A percentile compares a stretch with the other conserved stretches of the same genome.
Conservation (phyloP, 441 rosid species). For the Populus tomentosa region DNA sequence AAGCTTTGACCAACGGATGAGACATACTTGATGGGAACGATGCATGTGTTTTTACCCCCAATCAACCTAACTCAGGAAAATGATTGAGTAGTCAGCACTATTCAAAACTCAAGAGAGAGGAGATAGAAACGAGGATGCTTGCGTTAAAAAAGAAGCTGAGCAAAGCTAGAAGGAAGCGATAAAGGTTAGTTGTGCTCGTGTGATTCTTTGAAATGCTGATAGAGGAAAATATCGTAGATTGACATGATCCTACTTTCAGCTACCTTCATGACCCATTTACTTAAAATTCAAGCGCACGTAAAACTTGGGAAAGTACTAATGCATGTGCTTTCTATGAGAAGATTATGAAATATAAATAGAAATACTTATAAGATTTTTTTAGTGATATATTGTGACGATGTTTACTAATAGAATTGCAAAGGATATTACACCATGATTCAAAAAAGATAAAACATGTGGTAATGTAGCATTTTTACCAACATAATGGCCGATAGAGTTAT, state of each 20-base stretch:
- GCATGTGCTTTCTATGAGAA: no score
- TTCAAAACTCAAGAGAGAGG: background rate
- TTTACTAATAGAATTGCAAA: no score
- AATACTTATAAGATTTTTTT: no score
- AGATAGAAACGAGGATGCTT: background rate
- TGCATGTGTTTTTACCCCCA: background rate
- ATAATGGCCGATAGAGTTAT: no score
- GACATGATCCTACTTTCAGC: constrained; percentile 1
- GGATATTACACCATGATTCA: no score
- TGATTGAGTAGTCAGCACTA: background rate
- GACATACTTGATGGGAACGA: background rate
- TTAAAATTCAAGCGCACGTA: background rate
- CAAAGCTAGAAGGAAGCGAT: background rate
- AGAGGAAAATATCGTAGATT: background rate
- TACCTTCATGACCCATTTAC: background rate
- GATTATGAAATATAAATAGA: no score
- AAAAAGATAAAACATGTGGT: no score
- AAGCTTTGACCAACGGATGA: background rate
- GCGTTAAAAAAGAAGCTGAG: background rate
- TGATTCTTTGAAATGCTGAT: background rate
- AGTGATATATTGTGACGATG: no score
- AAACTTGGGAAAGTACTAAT: background rate
- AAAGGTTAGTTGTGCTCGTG: background rate
- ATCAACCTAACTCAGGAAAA: background rate
- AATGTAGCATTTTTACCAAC: no score